These are phyloP conservation scores for Fusarium subtropicale DNA, from an alignment of 2,329 filamentous ascomycete genomes.

Conservation along the genomic window DNA sequence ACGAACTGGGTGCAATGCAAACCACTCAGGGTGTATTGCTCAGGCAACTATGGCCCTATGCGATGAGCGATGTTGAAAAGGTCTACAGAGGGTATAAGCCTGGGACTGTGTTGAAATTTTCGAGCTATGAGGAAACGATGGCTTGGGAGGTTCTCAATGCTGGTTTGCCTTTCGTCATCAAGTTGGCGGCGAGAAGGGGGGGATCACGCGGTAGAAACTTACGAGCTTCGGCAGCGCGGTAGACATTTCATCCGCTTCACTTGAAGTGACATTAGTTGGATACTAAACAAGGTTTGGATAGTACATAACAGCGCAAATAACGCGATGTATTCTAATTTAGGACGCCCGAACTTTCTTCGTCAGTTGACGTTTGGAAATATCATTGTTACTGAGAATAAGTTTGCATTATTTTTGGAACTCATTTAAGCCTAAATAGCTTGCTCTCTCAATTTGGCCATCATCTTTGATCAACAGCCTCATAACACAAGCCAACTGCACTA, in stretches of 20 bases:
- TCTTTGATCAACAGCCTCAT: background rate
- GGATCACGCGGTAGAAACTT: background rate
- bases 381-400: no score
- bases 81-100: constrained; percentile 34
- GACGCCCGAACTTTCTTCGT: no score
- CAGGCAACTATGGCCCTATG: constrained; percentile 41
- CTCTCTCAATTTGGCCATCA: background rate
- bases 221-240: background rate
- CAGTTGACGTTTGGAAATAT: no score
- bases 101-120: constrained; percentile 14
- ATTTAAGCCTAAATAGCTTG: no score
- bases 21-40: constrained; percentile 42
- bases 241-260: background rate
- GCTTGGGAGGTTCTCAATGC: constrained; percentile 18
- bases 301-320: no score
- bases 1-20: constrained; percentile 48
- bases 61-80: constrained; percentile 30
- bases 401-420: no score
- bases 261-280: background rate
- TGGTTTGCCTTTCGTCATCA: constrained; percentile 1
- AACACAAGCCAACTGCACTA: background rate
- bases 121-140: background rate
- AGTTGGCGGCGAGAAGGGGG: background rate
- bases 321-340: no score
- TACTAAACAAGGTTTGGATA: no score